phyloP scores from a whole-genome alignment of 306 rosid species.

The Gynostemma pentaphyllum region DNA sequence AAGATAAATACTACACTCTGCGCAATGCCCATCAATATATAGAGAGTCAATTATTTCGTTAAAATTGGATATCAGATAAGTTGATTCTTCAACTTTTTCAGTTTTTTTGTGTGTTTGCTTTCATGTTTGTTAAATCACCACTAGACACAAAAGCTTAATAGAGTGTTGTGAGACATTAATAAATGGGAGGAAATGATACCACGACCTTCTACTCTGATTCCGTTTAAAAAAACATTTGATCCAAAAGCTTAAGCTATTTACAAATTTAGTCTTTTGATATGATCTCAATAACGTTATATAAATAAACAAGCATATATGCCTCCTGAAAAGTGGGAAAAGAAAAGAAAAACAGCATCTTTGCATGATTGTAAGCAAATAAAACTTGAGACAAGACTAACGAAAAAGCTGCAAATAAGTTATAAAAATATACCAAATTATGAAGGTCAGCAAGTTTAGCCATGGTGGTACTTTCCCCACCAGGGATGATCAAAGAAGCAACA shows the following conservation, averaged over 20 bases:
- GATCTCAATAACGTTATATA: neutral
- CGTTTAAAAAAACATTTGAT: no score
- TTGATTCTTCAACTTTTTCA: no score
- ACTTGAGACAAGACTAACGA: neutral
- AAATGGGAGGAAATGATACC: no score
- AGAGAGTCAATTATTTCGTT: neutral
- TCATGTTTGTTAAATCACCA: no score
- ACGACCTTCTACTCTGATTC: no score
- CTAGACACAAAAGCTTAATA: no score
- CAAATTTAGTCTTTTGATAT: no score
- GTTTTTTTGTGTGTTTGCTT: no score
- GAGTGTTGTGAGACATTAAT: no score
- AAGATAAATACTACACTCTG: neutral
- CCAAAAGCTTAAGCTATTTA: no score
- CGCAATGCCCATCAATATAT: neutral
- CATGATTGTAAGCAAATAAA: neutral
- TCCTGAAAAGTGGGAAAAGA: neutral
- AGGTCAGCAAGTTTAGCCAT: conserved; percentile 93
- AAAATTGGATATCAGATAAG: neutral
- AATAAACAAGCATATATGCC: neutral
- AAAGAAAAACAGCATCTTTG: neutral
- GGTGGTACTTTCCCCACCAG: conserved; percentile 97
- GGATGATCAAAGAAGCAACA: conserved; percentile 72
- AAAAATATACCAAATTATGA: conserved; percentile 52
- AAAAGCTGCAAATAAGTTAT: neutral